Evolutionary conservation across 495 filamentous ascomycete species (phyloP), one percentile per base, ranked within the genome.

Genomic region (Friedmanniomyces endolithicus): DNA sequence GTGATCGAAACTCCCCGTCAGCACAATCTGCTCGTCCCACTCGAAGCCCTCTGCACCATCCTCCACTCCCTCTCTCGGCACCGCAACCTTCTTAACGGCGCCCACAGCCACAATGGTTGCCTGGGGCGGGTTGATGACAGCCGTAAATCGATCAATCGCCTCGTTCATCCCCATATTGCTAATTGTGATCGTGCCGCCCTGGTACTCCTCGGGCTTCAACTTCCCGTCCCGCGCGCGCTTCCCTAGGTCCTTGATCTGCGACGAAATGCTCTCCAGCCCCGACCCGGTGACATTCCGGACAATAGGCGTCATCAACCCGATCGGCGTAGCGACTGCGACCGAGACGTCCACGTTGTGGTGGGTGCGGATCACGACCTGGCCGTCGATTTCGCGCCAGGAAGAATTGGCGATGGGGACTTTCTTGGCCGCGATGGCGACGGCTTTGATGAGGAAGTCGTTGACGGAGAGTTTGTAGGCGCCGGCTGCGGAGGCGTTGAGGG

Each of bases 121-220:
- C 75, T 98, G 92, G 29, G 94, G 94, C 45, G 94, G 94, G 78
- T 99, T 99, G 79, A 99, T 95, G 67, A 99, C 85, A 59, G 94
- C 94, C n/a, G 94, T 96, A 77, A 99, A 99, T 61, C 88, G 82
- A 67, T 96, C 89, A 58, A 99, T 82, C 35, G 94, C 94, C 11
- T 82, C 63, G 78, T 99, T 99, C 92, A 97, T 97, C 68, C 94
- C 94, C 94, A 99, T 95, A 81, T 99, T 99, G 74, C 85, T 90
- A 74, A 99, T 99, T 67, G 90, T 95, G 74, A 99, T 94, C 62
- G 88, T 95, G 68, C 94, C 94, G 43, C 94, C 94, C 74, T 96
- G 90, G 82, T 90, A 99, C 72, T 99, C 89, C 70, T 99, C 89
- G 29, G 94, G 94, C 82, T 96, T 96, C 60, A 99, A 86, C 82